These are phyloP conservation scores for Penicillium palitans DNA, from an alignment of 2,329 filamentous ascomycete genomes.

Conservation along the genomic window DNA sequence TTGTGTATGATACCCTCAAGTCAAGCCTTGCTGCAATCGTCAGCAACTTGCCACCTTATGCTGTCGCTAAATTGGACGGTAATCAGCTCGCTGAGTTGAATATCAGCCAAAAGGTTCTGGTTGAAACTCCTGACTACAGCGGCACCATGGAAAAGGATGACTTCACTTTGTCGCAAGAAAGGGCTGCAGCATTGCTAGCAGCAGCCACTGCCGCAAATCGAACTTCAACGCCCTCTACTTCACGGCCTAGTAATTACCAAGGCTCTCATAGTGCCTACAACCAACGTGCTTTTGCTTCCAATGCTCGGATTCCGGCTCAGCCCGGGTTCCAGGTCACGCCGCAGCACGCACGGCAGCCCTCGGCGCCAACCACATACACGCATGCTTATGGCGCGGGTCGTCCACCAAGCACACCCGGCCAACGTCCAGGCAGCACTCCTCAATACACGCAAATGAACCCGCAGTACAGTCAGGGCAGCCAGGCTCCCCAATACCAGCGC, in stretches of 20 bases:
- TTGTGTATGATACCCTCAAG: constrained; percentile 71
- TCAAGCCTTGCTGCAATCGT: constrained; percentile 73
- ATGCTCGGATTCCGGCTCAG: constrained; percentile 31
- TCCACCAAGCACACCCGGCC: constrained; percentile 38
- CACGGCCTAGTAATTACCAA: constrained; percentile 35
- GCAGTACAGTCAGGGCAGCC: constrained; percentile 38
- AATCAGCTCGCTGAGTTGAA: constrained; percentile 81
- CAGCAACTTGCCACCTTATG: constrained; percentile 75
- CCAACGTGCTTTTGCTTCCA: constrained; percentile 35
- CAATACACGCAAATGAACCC: constrained; percentile 37
- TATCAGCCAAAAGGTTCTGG: constrained; percentile 74
- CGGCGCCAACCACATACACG: constrained; percentile 35
- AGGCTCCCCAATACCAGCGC: constrained; percentile 45
- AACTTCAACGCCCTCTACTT: constrained; percentile 36
- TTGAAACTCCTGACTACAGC: constrained; percentile 70
- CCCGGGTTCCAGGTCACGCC: constrained; percentile 32
- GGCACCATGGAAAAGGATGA: constrained; percentile 86
- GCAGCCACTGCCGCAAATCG: constrained; percentile 34
- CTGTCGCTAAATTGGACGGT: constrained; percentile 80
- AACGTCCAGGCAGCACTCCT: constrained; percentile 39
- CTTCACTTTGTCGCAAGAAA: constrained; percentile 54
- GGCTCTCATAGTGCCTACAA: constrained; percentile 33
- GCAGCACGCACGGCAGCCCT: constrained; percentile 35
- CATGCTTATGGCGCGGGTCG: constrained; percentile 35
- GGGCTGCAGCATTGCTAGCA: constrained; percentile 35